A percentile compares a stretch with the other conserved stretches of the same genome.
Conservation (phyloP, 495 filamentous ascomycete species). For the Corynascus novoguineensis region DNA sequence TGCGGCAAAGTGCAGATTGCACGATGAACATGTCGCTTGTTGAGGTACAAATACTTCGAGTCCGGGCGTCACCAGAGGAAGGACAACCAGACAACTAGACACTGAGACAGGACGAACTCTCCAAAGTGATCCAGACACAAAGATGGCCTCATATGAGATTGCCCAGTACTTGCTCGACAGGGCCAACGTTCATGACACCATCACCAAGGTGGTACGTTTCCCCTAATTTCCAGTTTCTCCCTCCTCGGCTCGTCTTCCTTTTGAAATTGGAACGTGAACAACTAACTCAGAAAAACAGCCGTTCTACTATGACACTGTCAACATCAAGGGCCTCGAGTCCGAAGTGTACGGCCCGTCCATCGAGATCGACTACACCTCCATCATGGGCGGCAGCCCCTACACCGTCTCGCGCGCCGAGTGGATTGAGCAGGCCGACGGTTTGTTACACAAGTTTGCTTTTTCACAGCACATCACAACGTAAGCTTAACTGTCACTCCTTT, state of each 20-base stretch:
- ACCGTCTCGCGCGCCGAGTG: constrained; percentile 21
- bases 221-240: neutral
- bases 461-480: constrained; percentile 29
- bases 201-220: constrained; percentile 21
- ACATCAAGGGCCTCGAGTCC: constrained; percentile 13
- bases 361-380: constrained; percentile 29
- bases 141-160: constrained; percentile 23
- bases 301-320: constrained; percentile 24
- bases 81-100: no score
- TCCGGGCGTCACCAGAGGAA: no score
- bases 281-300: constrained; percentile 9
- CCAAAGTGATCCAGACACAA: neutral
- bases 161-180: constrained; percentile 29
- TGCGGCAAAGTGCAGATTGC: neutral
- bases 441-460: constrained; percentile 19
- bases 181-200: constrained; percentile 32
- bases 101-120: no score
- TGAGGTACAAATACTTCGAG: no score
- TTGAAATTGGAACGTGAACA: neutral
- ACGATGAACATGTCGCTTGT: no score
- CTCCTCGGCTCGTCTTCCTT: neutral
- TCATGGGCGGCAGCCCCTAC: constrained; percentile 25
- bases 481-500: no score
- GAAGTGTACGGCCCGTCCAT: constrained; percentile 27
- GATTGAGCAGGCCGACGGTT: constrained; percentile 12